phyloP scores from a whole-genome alignment of 202 grass and related monocot genomes.

The Dendrocalamus latiflorus region DNA sequence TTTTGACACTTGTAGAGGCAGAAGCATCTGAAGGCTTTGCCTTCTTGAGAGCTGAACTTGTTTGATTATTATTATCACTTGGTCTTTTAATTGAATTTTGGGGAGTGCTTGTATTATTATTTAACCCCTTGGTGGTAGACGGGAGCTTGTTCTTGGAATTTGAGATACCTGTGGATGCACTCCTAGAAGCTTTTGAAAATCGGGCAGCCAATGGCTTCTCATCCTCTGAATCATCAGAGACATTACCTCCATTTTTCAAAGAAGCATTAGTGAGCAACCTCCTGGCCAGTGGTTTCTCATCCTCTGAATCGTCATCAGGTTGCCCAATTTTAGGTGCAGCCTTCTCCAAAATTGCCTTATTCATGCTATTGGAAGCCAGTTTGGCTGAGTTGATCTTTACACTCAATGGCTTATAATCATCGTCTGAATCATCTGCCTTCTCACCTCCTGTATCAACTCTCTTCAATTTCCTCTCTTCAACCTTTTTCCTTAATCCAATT shows the following conservation, averaged over 20 bases:
- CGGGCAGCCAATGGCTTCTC: slow-evolving; percentile 71
- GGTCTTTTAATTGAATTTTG: slow-evolving; percentile 50
- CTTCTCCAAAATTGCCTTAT: slow-evolving; percentile 36
- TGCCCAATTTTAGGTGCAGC: slow-evolving; percentile 16
- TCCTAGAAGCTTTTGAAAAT: slow-evolving; percentile 44
- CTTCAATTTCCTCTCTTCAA: slow-evolving; percentile 24
- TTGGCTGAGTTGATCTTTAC: slow-evolving; percentile 35
- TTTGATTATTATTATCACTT: slow-evolving; percentile 30
- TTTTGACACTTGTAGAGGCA: slow-evolving; percentile 30
- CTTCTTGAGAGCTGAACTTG: slow-evolving; percentile 55
- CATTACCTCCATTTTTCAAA: slow-evolving; percentile 29
- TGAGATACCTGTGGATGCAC: slow-evolving; percentile 31
- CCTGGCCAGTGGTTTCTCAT: slow-evolving; percentile 57
- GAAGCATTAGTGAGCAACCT: slow-evolving; percentile 16
- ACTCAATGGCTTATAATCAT: slow-evolving; percentile 31
- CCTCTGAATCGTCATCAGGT: slow-evolving; percentile 64
- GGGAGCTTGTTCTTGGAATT: slow-evolving; percentile 20
- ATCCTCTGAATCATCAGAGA: slow-evolving; percentile 83
- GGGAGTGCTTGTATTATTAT: slow-evolving; percentile 12
- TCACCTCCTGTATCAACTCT: neutral
- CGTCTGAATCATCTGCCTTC: slow-evolving; percentile 17
- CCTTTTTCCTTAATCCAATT: slow-evolving; percentile 38
- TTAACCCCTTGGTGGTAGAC: slow-evolving; percentile 35
- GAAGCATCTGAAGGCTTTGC: slow-evolving; percentile 46
- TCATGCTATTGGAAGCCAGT: neutral